These are phyloP conservation scores for Thuja plicata DNA, from an alignment of 83 land plant species.

Conservation along the genomic window DNA sequence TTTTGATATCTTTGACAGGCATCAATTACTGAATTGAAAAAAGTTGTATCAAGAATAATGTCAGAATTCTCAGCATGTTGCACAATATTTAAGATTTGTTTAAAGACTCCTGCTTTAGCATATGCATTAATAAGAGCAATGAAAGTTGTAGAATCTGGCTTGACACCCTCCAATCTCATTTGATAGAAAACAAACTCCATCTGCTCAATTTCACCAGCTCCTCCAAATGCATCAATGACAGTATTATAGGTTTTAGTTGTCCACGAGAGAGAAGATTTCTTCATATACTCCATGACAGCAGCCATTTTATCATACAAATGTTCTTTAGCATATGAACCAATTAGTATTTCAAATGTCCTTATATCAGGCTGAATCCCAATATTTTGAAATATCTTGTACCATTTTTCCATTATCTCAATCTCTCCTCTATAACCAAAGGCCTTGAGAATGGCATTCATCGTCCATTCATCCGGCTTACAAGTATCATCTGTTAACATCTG, in stretches of 20 bases:
- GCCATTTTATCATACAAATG: constrained; percentile 81
- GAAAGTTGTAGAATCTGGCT: constrained; percentile 70
- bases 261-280: constrained; percentile 68
- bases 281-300: constrained; percentile 86
- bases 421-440: constrained; percentile 71
- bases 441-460: constrained; percentile 75
- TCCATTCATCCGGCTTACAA: constrained; percentile 83
- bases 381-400: constrained; percentile 73
- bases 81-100: constrained; percentile 61
- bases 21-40: constrained; percentile 78
- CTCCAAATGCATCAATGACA: constrained; percentile 85
- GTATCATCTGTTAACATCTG: constrained; percentile 55
- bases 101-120: constrained; percentile 68
- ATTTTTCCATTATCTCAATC: constrained; percentile 81
- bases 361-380: constrained; percentile 82
- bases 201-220: constrained; percentile 67
- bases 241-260: constrained; percentile 80
- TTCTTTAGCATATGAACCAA: constrained; percentile 81
- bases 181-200: constrained; percentile 72
- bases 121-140: constrained; percentile 81
- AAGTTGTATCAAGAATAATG: constrained; percentile 61
- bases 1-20: constrained; percentile 73
- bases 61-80: constrained; percentile 62
- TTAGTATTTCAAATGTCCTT: constrained; percentile 76
- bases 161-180: constrained; percentile 82